Evolutionary conservation across 257 asterid genomes (phyloP).

Genomic region (Fraxinus pennsylvanica): DNA sequence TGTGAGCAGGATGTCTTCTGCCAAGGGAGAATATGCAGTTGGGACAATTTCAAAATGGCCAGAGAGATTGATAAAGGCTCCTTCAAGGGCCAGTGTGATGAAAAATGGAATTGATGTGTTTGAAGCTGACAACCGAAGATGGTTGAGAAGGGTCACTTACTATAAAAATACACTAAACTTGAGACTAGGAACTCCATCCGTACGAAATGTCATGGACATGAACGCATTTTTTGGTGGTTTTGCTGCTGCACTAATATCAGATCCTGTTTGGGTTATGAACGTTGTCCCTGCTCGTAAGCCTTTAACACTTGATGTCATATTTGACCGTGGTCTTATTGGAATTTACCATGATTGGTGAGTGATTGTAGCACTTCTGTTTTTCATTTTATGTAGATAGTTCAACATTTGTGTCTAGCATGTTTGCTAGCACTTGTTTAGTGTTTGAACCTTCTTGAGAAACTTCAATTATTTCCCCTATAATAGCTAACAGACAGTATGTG

Average conservation of each 20-base stretch:
- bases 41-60: conserved; percentile 91
- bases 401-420: not conserved
- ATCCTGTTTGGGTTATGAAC: conserved; percentile 99
- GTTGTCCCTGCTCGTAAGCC: conserved; percentile 80
- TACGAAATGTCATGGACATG: conserved; percentile 98
- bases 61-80: conserved; percentile 62
- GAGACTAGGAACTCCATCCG: conserved; percentile 73
- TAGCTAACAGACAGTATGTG: not conserved
- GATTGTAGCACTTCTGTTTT: conserved; percentile 10
- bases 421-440: not conserved
- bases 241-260: conserved; percentile 74
- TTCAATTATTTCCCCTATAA: not conserved
- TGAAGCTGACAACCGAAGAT: conserved; percentile 84
- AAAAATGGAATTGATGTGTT: conserved; percentile 75
- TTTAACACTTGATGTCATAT: conserved; percentile 81
- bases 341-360: conserved; percentile 93
- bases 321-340: conserved; percentile 92
- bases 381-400: not conserved
- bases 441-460: not conserved
- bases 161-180: conserved; percentile 70
- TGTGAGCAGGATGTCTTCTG: conserved; percentile 63
- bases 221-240: conserved; percentile 96
- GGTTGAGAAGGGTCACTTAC: conserved; percentile 74
- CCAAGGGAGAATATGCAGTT: conserved; percentile 65
- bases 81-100: conserved; percentile 68